Evolutionary conservation across 345 rosid species (phyloP), one percentile per base, ranked within the genome.

Genomic region (Clausena lansium): DNA sequence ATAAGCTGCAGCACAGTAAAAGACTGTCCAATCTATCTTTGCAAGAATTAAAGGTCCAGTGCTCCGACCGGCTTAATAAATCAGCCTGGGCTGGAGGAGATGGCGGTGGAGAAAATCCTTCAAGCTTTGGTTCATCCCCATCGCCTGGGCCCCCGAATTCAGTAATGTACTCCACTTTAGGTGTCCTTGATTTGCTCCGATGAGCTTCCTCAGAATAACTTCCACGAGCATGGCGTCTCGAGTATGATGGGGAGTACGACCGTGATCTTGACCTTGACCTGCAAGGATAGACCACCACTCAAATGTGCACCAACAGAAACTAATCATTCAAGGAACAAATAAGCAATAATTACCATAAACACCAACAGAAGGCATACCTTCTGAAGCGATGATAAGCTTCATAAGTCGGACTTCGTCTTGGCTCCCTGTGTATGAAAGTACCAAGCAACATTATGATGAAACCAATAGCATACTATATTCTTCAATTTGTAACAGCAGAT

Each of bases 1-100:
- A 73, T 82, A 87, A 90, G 93, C 92, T 84, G 94, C 89, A 89
- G 92, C 90, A 87, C 86, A 78, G 89, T 83, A 87, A 89, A 5
- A 90, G 84, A 86, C 91, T 84, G 88, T 79, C 90, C 85, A 91
- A 92, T 91, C 90, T 92, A 94, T 96, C 97, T 91, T 91, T 89
- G 98, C 95, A 88, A 91, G 89, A 92, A 92, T 86, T 88, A 92
- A 92, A 92, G 96, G 92, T 90, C 88, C 88, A 96, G 93, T 94
- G 94, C 98, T 91, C 99, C 98, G 92, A 97, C 98, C 99, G 98
- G 92, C 67, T 97, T 79, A 83, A 85, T 71, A 76, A 54, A 78
- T 87, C 93, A 86, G 93, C 77, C 50, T 86, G 93, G 47, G 89
- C 84, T 70, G 88, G 92, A 85, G 88, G 92, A 85, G 99, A 94